Evolutionary conservation across 139 green algal genomes (phyloP), one percentile per base, ranked within the genome.

Genomic region (Raphidocelis subcapitata): DNA sequence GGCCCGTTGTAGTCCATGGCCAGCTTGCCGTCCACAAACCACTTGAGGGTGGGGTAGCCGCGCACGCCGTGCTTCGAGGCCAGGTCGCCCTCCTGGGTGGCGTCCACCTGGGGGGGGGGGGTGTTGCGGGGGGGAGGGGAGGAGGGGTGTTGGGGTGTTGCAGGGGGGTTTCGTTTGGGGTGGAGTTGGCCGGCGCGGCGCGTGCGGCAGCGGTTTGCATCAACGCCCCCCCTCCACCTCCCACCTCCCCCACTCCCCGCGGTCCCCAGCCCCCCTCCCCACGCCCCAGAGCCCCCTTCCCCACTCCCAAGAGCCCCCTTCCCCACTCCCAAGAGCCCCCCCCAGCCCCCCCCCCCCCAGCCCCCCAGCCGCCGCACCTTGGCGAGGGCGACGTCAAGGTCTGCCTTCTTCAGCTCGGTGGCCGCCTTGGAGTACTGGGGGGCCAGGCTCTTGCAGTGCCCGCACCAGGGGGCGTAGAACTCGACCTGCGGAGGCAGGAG

Each of bases 21-120:
- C 23, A 84, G 31, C 76, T 94, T 84, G 56, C 91, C 92, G 29
- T 96, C 77, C 31, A 92, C 79, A 73, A 97, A 95, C 91, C 91
- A 97, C 79, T 94, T 94, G 62, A 96, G 62, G 5, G 92, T 96
- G 62, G 92, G 92, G 79, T 93, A 95, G 59, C 91, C 91, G 74
- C 89, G 59, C 2, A 93, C 81, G 15, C 65, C 79, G 35, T 83
- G 89, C 78, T 90, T 88, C 47, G 74, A 61, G 16, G 57, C 88
- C 23, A 92, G 67, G 3, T 83, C 77, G 16, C 79, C 74, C 72
- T 94, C 83, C 44, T 84, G 82, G 12, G 91, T 94, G 51, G 88
- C 91, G 62, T 95, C 90, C 10, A 95, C 82, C 87, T 92, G 77
- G 20, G 51, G 2, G n/a, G 1, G 46, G 33, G 60, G 1, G 57